phyloP scores from a whole-genome alignment of 495 filamentous ascomycete species.

The Rhypophila decipiens region DNA sequence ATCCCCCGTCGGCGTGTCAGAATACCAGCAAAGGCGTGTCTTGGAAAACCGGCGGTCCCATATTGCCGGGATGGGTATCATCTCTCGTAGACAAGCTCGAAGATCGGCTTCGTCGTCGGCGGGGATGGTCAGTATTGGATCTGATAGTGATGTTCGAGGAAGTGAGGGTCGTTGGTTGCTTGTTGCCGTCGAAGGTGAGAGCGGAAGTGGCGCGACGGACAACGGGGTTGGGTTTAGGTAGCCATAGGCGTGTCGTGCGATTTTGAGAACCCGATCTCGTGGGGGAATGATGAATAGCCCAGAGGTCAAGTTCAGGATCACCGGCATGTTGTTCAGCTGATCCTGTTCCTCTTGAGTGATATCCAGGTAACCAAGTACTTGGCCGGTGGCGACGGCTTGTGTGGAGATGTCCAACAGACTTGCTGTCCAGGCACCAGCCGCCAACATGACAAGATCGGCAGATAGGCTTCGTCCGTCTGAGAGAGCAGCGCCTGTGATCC shows the following conservation, averaged over 20 bases:
- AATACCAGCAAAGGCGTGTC: conserved; percentile 86
- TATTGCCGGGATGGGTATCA: conserved; percentile 53
- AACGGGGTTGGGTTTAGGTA: conserved; percentile 63
- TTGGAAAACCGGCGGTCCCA: conserved; percentile 56
- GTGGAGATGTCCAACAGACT: conserved; percentile 73
- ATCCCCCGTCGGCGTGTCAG: conserved; percentile 72
- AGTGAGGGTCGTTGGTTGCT: conserved; percentile 10
- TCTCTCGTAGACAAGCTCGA: conserved; percentile 52
- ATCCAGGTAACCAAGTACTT: conserved; percentile 69
- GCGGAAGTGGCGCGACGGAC: conserved; percentile 37
- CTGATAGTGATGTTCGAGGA: conserved; percentile 10
- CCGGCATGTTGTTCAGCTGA: conserved; percentile 57
- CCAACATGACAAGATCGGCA: conserved; percentile 71
- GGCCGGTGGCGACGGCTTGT: conserved; percentile 68
- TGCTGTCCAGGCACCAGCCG: conserved; percentile 80
- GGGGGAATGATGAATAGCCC: conserved; percentile 85
- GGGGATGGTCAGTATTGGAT: conserved; percentile 42
- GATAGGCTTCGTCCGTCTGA: conserved; percentile 44
- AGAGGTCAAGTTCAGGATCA: conserved; percentile 69
- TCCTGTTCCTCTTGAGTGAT: conserved; percentile 63
- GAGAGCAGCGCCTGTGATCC: conserved; percentile 50
- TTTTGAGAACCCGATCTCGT: conserved; percentile 60
- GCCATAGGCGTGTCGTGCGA: conserved; percentile 77
- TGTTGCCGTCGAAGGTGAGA: conserved; percentile 20
- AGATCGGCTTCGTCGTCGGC: conserved; percentile 56